A percentile compares a stretch with the other conserved stretches of the same genome.
These are phyloP conservation scores for Jasminum sambac DNA, from an alignment of 257 asterid species.

Conservation along the genomic window DNA sequence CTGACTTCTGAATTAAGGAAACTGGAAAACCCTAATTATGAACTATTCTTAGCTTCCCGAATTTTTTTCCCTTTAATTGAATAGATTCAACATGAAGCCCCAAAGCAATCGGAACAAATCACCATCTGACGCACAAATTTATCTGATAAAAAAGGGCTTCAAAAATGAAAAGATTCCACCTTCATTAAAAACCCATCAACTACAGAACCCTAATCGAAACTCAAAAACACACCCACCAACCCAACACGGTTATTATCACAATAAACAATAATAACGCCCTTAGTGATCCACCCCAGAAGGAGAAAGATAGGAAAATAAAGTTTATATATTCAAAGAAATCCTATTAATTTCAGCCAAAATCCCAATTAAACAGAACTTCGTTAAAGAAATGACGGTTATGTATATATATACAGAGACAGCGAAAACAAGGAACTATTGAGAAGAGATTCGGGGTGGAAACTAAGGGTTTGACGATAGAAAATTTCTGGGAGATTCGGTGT, in stretches of 20 bases:
- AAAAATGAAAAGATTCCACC: conserved; percentile 32
- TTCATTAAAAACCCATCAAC: conserved; percentile 47
- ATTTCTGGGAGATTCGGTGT: neutral
- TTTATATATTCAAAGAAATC: conserved; percentile 23
- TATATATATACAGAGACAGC: conserved; percentile 27
- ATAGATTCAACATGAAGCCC: neutral
- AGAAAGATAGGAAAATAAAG: conserved; percentile 20
- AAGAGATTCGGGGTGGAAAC: neutral
- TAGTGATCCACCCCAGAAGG: conserved; percentile 23
- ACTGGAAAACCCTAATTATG: neutral
- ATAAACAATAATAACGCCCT: neutral
- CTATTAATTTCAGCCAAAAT: conserved; percentile 24
- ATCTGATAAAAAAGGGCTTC: conserved; percentile 21
- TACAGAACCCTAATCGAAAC: conserved; percentile 32
- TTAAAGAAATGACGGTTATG: conserved; percentile 5
- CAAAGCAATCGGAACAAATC: conserved; percentile 4
- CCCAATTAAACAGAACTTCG: conserved; percentile 8
- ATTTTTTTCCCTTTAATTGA: conserved; percentile 1
- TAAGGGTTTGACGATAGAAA: neutral
- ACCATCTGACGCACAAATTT: conserved; percentile 20
- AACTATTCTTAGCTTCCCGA: neutral
- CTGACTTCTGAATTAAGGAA: conserved; percentile 6
- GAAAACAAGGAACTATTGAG: neutral
- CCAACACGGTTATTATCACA: conserved; percentile 24
- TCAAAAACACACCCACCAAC: conserved; percentile 31